Conservation (phyloP, 177 flowering plant genomes). For the Tripterygium wilfordii region DNA sequence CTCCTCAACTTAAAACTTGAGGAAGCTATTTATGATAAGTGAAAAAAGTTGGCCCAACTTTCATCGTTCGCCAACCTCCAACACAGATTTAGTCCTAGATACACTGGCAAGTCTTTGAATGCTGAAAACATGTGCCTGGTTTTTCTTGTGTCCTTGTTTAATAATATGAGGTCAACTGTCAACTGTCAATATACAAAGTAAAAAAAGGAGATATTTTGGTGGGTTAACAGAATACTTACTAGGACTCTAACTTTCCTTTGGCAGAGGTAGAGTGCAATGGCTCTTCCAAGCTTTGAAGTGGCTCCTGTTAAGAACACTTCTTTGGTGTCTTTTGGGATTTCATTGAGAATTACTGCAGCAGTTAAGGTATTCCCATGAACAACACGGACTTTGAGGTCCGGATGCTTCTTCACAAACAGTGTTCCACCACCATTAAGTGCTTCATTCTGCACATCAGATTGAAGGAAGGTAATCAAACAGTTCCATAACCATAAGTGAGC, state of each 20-base stretch:
- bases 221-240: conserved; percentile 28
- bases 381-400: conserved; percentile 64
- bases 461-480: too few relatives aligned
- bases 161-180: too few relatives aligned
- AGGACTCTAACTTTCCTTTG: conserved; percentile 55
- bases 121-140: too few relatives aligned
- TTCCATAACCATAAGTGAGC: background rate
- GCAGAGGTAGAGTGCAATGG: conserved; percentile 92
- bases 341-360: conserved; percentile 83
- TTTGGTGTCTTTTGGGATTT: conserved; percentile 49
- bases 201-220: background rate
- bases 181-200: too few relatives aligned
- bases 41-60: too few relatives aligned
- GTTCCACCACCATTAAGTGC: conserved; percentile 90
- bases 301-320: conserved; percentile 92
- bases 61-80: too few relatives aligned
- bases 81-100: too few relatives aligned
- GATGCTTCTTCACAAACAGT: conserved; percentile 73
- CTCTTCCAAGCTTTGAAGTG: conserved; percentile 95
- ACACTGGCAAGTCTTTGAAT: too few relatives aligned
- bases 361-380: conserved; percentile 96
- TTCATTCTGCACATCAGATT: conserved; percentile 56
- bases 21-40: too few relatives aligned
- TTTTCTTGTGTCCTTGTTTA: too few relatives aligned
- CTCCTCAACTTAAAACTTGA: too few relatives aligned